Base-by-base conservation (phyloP, 2,329 filamentous ascomycete genomes). In the Sclerotiophoma versabilis region DNA sequence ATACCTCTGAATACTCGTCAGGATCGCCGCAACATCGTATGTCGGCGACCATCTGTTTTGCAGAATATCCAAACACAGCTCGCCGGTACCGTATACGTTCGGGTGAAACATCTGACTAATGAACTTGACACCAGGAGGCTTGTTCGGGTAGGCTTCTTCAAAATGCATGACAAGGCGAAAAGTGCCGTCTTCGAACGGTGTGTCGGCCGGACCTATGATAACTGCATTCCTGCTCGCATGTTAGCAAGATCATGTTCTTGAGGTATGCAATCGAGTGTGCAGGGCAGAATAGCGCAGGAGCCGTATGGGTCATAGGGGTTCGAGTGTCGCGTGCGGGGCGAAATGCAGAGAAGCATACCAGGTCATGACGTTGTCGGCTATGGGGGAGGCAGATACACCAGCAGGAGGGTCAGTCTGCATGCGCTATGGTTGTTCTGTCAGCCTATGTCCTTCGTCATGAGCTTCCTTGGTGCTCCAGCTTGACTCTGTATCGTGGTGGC, bases 81-180 rank as follows among this genome's bases (percentile, higher is more conserved):
- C 95, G 58, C 95, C 95, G 0, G 93, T 98, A 47, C 91, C 93
- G 75, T 99, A 99, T 52, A 99, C 95, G 72, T 99, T 99, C 15
- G 95, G 95, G 70, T 99, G 95, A 77, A 99, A 99, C 95, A 99
- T 99, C 75, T 95, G 87, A 77, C 91, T 96, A 75, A 99, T 96
- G 76, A 99, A 99, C 74, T 98, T 98, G 79, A 98, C 95, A 27
- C 92, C 90, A 0, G 95, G 95, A 5, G 95, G 95, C 76, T 98
- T 98, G 80, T 98, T 99, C 25, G 95, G 95, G 70, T 99, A 99
- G 71, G 96, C 93, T 76, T 99, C 95, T 74, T 98, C 95, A 68
- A 99, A 99, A 73, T 97, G 92, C 93, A 99, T 98, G 45, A 98
- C 93, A 10, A 99, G 87, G 63, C 93, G 85, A 76, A 99, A 99